Conservation (phyloP, 768 basidiomycete species). For the Lactarius sanguifluus region DNA sequence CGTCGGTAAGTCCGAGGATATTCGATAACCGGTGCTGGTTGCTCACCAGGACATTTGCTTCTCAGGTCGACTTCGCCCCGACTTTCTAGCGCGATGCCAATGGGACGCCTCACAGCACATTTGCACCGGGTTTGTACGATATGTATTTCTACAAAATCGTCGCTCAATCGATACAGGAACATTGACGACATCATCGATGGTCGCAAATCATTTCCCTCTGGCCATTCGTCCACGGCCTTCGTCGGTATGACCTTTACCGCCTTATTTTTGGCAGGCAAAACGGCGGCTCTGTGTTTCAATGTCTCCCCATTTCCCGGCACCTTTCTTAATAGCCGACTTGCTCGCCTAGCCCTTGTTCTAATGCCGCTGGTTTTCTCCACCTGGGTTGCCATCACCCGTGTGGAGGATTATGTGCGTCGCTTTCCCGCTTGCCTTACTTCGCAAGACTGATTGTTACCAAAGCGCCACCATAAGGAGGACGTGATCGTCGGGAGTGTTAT, state of each 20-base stretch:
- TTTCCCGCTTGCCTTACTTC: constrained; percentile 11
- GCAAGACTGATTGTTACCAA: constrained; percentile 21
- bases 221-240: constrained; percentile 67
- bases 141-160: constrained; percentile 11
- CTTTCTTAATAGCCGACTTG: constrained; percentile 48
- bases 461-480: constrained; percentile 72
- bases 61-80: constrained; percentile 55
- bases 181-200: constrained; percentile 45
- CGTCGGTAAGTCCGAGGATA: constrained; percentile 45
- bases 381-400: constrained; percentile 60
- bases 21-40: not conserved
- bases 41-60: constrained; percentile 1
- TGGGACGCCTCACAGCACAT: constrained; percentile 49
- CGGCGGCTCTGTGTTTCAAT: constrained; percentile 56
- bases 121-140: constrained; percentile 53
- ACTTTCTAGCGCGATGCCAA: constrained; percentile 64
- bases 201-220: constrained; percentile 65
- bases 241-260: constrained; percentile 63
- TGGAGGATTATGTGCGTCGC: constrained; percentile 62
- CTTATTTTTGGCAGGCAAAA: constrained; percentile 63
- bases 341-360: constrained; percentile 47
- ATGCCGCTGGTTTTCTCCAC: constrained; percentile 55
- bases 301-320: constrained; percentile 39
- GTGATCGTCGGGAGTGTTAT: constrained; percentile 62
- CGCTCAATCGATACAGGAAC: constrained; percentile 32